These are phyloP conservation scores for Botrytis paeoniae DNA, from an alignment of 2,329 filamentous ascomycete genomes.

Conservation along the genomic window DNA sequence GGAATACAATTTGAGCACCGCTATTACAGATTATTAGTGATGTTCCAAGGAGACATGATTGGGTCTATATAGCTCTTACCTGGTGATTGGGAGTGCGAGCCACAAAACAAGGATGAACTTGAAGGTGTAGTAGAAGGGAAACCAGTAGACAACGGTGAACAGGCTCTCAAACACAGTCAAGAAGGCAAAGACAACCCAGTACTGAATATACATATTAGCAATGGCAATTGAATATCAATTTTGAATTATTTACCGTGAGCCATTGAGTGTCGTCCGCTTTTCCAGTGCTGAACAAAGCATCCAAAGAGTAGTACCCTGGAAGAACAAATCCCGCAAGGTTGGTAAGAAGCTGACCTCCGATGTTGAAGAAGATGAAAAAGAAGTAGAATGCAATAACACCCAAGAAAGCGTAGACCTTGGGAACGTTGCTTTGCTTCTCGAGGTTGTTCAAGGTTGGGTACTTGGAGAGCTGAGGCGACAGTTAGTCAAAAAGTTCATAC, in stretches of 20 bases:
- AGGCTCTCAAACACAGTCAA: constrained; percentile 82
- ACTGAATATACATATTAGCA: constrained; percentile 46
- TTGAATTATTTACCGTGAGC: constrained; percentile 57
- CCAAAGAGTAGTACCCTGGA: constrained; percentile 79
- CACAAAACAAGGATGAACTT: constrained; percentile 97
- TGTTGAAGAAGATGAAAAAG: constrained; percentile 90
- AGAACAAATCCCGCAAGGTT: constrained; percentile 82
- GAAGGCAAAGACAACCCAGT: constrained; percentile 84
- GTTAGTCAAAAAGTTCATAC: constrained; percentile 1
- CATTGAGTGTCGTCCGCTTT: constrained; percentile 81
- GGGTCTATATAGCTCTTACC: constrained; percentile 56
- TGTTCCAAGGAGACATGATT: neutral
- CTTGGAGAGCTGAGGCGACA: constrained; percentile 66
- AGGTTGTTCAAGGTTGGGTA: constrained; percentile 81
- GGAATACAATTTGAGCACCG: constrained; percentile 94
- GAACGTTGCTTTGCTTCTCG: constrained; percentile 77
- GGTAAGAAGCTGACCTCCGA: constrained; percentile 82
- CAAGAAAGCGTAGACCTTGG: constrained; percentile 81
- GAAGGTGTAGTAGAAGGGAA: constrained; percentile 99
- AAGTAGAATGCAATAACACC: constrained; percentile 78
- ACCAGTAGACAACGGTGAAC: constrained; percentile 85
- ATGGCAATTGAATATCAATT: constrained; percentile 7
- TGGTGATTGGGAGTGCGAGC: constrained; percentile 93
- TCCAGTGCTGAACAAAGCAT: constrained; percentile 67
- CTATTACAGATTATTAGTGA: constrained; percentile 47